Base-by-base conservation (phyloP, 2,329 filamentous ascomycete genomes). In the Blastomyces percursus region DNA sequence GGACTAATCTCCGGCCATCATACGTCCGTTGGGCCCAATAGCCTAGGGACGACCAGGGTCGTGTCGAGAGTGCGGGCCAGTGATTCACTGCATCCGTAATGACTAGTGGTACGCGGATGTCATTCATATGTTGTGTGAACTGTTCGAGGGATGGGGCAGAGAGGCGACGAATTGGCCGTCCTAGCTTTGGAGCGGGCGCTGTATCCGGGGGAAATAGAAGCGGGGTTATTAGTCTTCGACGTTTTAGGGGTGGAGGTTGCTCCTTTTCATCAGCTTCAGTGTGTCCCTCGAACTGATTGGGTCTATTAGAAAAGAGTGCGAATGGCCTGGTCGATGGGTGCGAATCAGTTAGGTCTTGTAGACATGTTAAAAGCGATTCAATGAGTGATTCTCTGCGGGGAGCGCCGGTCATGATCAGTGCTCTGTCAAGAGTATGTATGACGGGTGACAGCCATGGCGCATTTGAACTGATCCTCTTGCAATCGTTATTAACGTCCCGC, bases 1-100 rank as follows among this genome's bases (percentile, higher is more conserved):
- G 93, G 0, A 97, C 89, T 0, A 96, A 81, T 12, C 94, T 82
- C 40, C 86, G 80, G 0, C 94, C 94, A 2, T 80, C 82, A 44
- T 96, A 84, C 0, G 92, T 96, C 62, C 80, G 82, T 12, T 83
- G 80, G 12, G 91, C 79, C 62, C 96, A 84, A 73, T 96, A 96
- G 0, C 78, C 77, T 0, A 86, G 86, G n/a, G 81, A 84, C 9
- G 77, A 80, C 94, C 94, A 99, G 0, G 85, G 83, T 1, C 80
- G 79, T 0, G 80, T 77, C 2, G 78, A 79, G n/a, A 88, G 74
- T 0, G 93, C 92, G 0, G 92, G 91, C 93, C 93, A 97, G 66
- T 85, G 75, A 0, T 80, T 73, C 1, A 89, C 80, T 1, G 86
- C 77, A 60, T 82, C 81, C 0, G 82, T 84, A 52, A 97, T 86